Evolutionary conservation across 768 basidiomycete species (phyloP).

Genomic region (Daedalea quercina): DNA sequence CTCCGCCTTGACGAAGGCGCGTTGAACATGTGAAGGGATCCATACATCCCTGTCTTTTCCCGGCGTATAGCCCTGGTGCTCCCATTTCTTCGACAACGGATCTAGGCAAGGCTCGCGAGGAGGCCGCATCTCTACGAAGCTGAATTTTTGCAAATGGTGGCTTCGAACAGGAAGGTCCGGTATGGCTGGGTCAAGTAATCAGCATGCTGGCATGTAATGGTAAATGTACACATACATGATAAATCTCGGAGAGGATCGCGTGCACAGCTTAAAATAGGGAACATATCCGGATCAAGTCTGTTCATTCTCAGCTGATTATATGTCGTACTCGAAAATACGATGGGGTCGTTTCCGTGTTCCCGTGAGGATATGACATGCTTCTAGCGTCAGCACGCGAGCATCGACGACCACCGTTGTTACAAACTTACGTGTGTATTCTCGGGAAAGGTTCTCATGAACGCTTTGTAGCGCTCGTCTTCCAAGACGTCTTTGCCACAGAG

Average conservation of each 20-base stretch:
- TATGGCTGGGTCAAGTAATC: too few species aligned
- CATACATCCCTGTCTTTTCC: conserved; percentile 9
- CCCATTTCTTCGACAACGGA: not conserved
- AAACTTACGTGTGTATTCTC: conserved; percentile 50
- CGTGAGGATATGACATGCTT: conserved; percentile 76
- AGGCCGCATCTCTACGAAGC: not conserved
- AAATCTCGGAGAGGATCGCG: conserved; percentile 35
- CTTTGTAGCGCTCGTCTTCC: conserved; percentile 59
- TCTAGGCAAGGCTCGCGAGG: not conserved
- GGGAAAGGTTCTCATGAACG: conserved; percentile 68
- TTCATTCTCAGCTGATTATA: conserved; percentile 67
- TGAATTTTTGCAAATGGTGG: not conserved
- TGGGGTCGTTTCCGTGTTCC: conserved; percentile 50
- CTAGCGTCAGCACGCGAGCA: conserved; percentile 3
- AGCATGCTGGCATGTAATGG: too few species aligned
- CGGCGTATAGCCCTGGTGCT: conserved; percentile 18
- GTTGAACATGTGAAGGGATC: conserved; percentile 24
- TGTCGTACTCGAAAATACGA: conserved; percentile 71
- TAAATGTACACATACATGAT: conserved; percentile 7
- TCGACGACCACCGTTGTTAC: not conserved
- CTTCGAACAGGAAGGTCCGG: too few species aligned
- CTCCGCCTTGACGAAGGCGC: conserved; percentile 35
- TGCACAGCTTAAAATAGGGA: conserved; percentile 57
- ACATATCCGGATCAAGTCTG: conserved; percentile 65
- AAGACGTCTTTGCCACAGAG: conserved; percentile 65